These are phyloP conservation scores for Parietaria judaica DNA, from an alignment of 306 rosid genomes.

Conservation along the genomic window DNA sequence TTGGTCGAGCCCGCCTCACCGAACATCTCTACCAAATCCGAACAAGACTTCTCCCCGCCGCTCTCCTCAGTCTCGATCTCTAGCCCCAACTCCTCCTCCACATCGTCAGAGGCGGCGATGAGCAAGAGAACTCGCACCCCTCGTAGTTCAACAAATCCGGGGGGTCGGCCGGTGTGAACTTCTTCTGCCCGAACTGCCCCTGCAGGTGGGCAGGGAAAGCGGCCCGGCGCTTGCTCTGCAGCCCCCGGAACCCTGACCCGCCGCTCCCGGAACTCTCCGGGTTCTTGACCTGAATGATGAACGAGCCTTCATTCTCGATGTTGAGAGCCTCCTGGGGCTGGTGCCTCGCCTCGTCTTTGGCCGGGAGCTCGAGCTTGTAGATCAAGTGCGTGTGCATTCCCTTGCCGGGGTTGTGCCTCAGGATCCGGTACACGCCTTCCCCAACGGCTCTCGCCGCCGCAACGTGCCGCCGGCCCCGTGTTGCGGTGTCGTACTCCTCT, in stretches of 20 bases:
- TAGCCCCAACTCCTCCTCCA: conserved; percentile 47
- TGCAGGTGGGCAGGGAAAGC: conserved; percentile 51
- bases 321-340: conserved; percentile 46
- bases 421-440: conserved; percentile 49
- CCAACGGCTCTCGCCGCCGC: conserved; percentile 39
- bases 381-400: conserved; percentile 47
- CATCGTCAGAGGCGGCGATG: conserved; percentile 42
- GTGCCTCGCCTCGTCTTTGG: conserved; percentile 19
- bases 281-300: conserved; percentile 50
- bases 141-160: conserved; percentile 50
- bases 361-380: conserved; percentile 51
- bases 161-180: conserved; percentile 31
- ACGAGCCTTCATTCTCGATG: conserved; percentile 42
- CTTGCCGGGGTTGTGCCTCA: conserved; percentile 28
- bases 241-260: conserved; percentile 11
- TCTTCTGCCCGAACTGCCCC: conserved; percentile 28
- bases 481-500: conserved; percentile 45
- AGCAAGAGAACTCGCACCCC: conserved; percentile 61
- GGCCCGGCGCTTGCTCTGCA: conserved; percentile 40
- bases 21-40: conserved; percentile 45
- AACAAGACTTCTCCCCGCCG: conserved; percentile 22
- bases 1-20: conserved; percentile 32
- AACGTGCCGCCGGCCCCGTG: conserved; percentile 30
- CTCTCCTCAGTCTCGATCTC: conserved; percentile 25
- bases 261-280: conserved; percentile 19